A percentile compares a stretch with the other conserved stretches of the same genome.
These are phyloP conservation scores for Chlorencoelia australis DNA, from an alignment of 2,329 filamentous ascomycete genomes.

Conservation along the genomic window DNA sequence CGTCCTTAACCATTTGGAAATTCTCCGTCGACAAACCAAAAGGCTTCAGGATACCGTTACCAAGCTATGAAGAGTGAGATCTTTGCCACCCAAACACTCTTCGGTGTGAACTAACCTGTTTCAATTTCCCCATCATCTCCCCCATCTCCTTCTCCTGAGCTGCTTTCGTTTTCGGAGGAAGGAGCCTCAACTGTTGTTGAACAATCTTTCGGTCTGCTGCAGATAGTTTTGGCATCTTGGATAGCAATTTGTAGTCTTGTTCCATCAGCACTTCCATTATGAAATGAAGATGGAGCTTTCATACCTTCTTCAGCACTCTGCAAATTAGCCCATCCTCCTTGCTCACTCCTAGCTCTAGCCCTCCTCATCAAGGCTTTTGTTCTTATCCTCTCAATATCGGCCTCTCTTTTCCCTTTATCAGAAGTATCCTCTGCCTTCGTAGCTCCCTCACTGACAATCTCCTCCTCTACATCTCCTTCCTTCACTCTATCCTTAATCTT, in stretches of 20 bases:
- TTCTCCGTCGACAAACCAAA: constrained; percentile 92
- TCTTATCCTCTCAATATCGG: constrained; percentile 66
- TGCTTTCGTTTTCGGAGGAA: constrained; percentile 61
- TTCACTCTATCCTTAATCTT: constrained; percentile 40
- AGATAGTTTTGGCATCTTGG: constrained; percentile 49
- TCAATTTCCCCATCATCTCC: constrained; percentile 97
- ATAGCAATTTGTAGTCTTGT: constrained; percentile 62
- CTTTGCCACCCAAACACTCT: constrained; percentile 1
- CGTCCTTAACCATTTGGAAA: constrained; percentile 89
- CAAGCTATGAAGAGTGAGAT: constrained; percentile 42
- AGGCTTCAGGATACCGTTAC: constrained; percentile 83
- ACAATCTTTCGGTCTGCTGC: constrained; percentile 59
- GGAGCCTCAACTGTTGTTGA: constrained; percentile 48
- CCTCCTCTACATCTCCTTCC: constrained; percentile 40
- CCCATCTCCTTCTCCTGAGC: constrained; percentile 82
- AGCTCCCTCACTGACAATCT: constrained; percentile 51
- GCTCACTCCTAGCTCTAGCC: constrained; percentile 43
- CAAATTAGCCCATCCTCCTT: constrained; percentile 70
- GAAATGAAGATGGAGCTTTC: not conserved
- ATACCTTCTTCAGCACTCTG: constrained; percentile 57
- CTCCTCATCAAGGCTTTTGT: constrained; percentile 64
- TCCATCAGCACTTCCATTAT: constrained; percentile 3
- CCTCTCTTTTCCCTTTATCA: constrained; percentile 31
- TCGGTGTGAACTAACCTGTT: constrained; percentile 46
- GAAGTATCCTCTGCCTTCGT: constrained; percentile 33